phyloP scores from a whole-genome alignment of 2,329 filamentous ascomycete genomes.

The Phyllosticta ampelicida region DNA sequence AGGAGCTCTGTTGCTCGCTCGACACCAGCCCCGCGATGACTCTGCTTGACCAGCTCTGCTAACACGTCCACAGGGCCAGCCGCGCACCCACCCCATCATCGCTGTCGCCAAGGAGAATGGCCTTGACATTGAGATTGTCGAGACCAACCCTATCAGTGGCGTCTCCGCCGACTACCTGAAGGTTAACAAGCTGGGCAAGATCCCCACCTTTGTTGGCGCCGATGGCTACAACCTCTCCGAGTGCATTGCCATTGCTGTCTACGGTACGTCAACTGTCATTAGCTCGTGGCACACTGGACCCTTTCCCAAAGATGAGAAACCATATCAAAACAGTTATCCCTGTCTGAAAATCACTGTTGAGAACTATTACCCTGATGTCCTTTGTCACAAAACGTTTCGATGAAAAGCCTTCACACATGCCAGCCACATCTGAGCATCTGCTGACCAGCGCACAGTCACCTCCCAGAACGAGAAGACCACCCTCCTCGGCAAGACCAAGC shows the following conservation, averaged over 20 bases:
- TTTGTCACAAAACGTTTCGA: constrained; percentile 14
- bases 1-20: not conserved
- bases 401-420: constrained; percentile 12
- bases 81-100: constrained; percentile 77
- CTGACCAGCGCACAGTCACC: constrained; percentile 54
- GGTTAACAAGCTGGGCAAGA: constrained; percentile 78
- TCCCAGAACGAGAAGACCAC: constrained; percentile 99
- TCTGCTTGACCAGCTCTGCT: constrained; percentile 18
- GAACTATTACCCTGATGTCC: constrained; percentile 62
- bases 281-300: constrained; percentile 12
- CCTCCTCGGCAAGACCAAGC: constrained; percentile 98
- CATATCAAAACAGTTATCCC: constrained; percentile 78
- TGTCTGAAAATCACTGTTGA: constrained; percentile 96
- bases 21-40: constrained; percentile 15
- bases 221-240: constrained; percentile 87
- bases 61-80: constrained; percentile 56
- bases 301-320: constrained; percentile 57
- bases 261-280: constrained; percentile 57
- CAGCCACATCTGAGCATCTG: constrained; percentile 15
- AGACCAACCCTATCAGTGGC: constrained; percentile 54
- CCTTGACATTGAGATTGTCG: constrained; percentile 78
- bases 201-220: constrained; percentile 83
- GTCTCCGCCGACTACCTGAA: constrained; percentile 68
- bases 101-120: constrained; percentile 97
- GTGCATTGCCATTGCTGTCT: constrained; percentile 91